Percentiles rank a stretch among this genome's conserved stretches.
phyloP scores from a whole-genome alignment of 805 yeast genomes.

The Ogataea methanolica region DNA sequence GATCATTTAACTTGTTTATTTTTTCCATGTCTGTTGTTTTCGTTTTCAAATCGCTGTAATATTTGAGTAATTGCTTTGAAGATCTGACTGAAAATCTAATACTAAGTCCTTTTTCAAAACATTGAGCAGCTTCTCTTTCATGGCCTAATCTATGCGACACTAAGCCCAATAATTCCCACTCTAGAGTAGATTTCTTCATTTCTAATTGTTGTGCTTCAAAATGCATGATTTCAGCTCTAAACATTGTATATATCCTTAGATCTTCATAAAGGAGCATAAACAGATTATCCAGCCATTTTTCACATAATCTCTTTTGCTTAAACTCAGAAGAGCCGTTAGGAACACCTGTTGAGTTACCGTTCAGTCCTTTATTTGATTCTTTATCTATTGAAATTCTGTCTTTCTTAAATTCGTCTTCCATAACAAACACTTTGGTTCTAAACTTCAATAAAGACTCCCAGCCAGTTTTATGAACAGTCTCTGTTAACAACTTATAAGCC shows the following conservation, averaged over 20 bases:
- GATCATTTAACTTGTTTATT: slow-evolving; percentile 40
- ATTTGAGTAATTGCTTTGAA: slow-evolving; percentile 66
- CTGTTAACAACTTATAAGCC: slow-evolving; percentile 58
- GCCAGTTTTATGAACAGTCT: slow-evolving; percentile 61
- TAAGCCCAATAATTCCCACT: slow-evolving; percentile 90
- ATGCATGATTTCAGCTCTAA: slow-evolving; percentile 90
- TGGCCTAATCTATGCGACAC: slow-evolving; percentile 85
- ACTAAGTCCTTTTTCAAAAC: slow-evolving; percentile 68
- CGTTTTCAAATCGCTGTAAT: slow-evolving; percentile 49
- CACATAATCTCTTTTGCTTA: slow-evolving; percentile 63
- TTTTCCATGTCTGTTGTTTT: slow-evolving; percentile 30
- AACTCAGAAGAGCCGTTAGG: slow-evolving; percentile 34
- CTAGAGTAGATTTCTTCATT: slow-evolving; percentile 72
- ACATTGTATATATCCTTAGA: slow-evolving; percentile 76
- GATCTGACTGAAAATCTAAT: slow-evolving; percentile 79
- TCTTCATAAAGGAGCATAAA: slow-evolving; percentile 71
- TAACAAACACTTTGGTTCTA: slow-evolving; percentile 62
- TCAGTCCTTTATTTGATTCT: slow-evolving; percentile 4
- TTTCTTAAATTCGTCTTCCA: slow-evolving; percentile 58
- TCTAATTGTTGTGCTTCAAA: slow-evolving; percentile 83
- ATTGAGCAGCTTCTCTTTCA: slow-evolving; percentile 79
- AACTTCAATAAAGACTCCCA: slow-evolving; percentile 64
- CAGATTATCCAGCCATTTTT: slow-evolving; percentile 68
- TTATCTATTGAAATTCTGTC: slow-evolving; percentile 18
- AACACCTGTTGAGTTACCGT: not conserved